These are phyloP conservation scores for Melanogaster broomeanus DNA, from an alignment of 768 basidiomycete genomes.

Conservation along the genomic window DNA sequence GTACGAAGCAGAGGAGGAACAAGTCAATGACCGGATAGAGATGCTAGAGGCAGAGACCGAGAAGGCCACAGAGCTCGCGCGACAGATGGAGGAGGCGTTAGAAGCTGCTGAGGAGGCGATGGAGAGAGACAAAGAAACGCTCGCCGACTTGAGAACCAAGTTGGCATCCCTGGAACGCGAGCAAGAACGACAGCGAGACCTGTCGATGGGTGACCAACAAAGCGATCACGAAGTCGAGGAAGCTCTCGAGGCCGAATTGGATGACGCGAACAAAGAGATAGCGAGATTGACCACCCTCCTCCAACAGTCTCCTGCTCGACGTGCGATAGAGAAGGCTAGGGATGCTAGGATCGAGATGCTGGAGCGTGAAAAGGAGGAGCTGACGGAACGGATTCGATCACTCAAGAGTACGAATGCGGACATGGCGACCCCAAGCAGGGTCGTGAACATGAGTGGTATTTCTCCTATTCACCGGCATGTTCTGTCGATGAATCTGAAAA, in stretches of 20 bases:
- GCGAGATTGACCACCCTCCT: conserved; percentile 66
- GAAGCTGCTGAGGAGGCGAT: conserved; percentile 75
- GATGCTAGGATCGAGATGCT: conserved; percentile 75
- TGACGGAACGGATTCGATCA: conserved; percentile 68
- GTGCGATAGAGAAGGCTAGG: conserved; percentile 76
- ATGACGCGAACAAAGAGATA: conserved; percentile 75
- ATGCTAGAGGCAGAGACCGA: conserved; percentile 54
- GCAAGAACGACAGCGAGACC: conserved; percentile 38
- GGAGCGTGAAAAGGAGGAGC: conserved; percentile 74
- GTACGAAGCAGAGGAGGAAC: conserved; percentile 46
- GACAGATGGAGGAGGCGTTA: conserved; percentile 76
- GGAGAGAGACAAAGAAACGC: conserved; percentile 55
- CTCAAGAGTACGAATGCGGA: conserved; percentile 54
- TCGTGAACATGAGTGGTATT: conserved; percentile 56
- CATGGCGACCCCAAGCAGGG: conserved; percentile 58
- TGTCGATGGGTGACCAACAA: conserved; percentile 17
- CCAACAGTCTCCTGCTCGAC: conserved; percentile 71
- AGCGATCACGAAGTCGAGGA: conserved; percentile 57
- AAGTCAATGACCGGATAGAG: conserved; percentile 49
- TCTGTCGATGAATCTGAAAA: conserved; percentile 64
- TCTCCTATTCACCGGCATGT: conserved; percentile 80
- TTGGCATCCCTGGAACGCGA: conserved; percentile 61
- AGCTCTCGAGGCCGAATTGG: conserved; percentile 73
- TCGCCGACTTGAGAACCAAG: conserved; percentile 52
- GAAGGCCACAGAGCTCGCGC: conserved; percentile 53